Evolutionary conservation across 2,329 filamentous ascomycete genomes (phyloP), one percentile per base, ranked within the genome.

Genomic region (Botrytis sinoallii): DNA sequence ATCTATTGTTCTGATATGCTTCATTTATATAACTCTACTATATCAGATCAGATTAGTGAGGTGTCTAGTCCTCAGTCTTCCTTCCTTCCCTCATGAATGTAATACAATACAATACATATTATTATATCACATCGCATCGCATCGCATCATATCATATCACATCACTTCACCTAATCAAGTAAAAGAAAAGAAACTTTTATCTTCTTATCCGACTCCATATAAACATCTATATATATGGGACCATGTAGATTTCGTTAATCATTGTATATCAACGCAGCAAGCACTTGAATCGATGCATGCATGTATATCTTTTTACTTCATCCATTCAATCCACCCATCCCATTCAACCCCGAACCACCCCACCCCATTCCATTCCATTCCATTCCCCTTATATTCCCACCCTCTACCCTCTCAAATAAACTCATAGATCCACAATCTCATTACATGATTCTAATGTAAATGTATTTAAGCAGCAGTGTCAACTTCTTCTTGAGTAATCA

Each of bases 401-500:
- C n/a, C 48, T 48, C 35, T 22, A 1, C 35, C 66, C 48, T 42
- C 35, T 40, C 35, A n/a, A 22, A 68, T 9, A 48, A 65, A 25
- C 10, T 48, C 12, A 25, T 35, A 14, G 44, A 38, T 66, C 29
- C n/a, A 57, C 48, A 32, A 68, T n/a, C 9, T 29, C 10, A 22
- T 22, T 42, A 57, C 66, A 68, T n/a, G 3, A 42, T 57, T 68
- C 18, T 68, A 42, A 18, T 32, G 16, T 57, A 40, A 25, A 60
- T 48, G 46, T 68, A 72, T 57, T 57, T 29, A 57, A 29, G 52
- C 52, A 57, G n/a, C n/a, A 42, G 66, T 44, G 74, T 75, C 77
- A 8, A 32, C 35, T 68, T 75, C 67, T 66, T 71, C 52, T 78
- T 79, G 22, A 78, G 86, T 85, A 78, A 93, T 89, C 75, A 99